Base-by-base conservation (phyloP, 352 stramenopile species). In the Phytophthora vignae region DNA sequence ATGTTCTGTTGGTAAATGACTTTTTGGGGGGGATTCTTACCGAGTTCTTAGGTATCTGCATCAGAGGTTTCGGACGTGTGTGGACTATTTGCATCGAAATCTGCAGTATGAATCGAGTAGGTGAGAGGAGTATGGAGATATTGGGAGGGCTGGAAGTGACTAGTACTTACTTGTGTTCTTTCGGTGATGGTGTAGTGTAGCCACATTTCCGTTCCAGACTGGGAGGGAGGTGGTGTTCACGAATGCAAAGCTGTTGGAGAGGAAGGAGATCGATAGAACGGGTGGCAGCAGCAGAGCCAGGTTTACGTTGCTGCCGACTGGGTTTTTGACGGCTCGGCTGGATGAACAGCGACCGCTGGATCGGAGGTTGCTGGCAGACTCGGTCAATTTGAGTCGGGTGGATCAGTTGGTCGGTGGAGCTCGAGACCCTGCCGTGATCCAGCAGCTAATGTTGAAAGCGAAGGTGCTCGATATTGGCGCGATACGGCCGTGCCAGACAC, bases 401-500 rank as follows among this genome's bases (percentile, higher is more conserved):
- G 69, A 78, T 66, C 67, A 80, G 12, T 36, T 80, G 44, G 68
- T 75, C 46, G 25, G 57, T 8, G 69, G 36, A 48, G 21, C 36
- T 4, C 60, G 73, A 29, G 64, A 76, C 22, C 57, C 74, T 6
- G 42, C 69, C 19, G 71, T 54, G 14, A 78, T 89, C 40, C 76
- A 78, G 46, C 70, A 81, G 38, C 64, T 86, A 40, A 72, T 81
- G 22, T 22, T 81, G 0, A 82, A 84, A 33, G 81, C 68, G 1
- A 79, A 77, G 57, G 78, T 93, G 19, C 78, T 91, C 2, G 82
- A 91, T 59, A 93, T 93, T 57, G 78, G 85, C n/a, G 85, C 85
- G 1, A 79, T 93, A 61, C 82, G 83, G 59, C 76, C 85, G 0
- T 90, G 82, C 46, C 82, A 88, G 46, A 86, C 81, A 1, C 78